Conservation (phyloP, 495 filamentous ascomycete species). For the Podospora sp. region DNA sequence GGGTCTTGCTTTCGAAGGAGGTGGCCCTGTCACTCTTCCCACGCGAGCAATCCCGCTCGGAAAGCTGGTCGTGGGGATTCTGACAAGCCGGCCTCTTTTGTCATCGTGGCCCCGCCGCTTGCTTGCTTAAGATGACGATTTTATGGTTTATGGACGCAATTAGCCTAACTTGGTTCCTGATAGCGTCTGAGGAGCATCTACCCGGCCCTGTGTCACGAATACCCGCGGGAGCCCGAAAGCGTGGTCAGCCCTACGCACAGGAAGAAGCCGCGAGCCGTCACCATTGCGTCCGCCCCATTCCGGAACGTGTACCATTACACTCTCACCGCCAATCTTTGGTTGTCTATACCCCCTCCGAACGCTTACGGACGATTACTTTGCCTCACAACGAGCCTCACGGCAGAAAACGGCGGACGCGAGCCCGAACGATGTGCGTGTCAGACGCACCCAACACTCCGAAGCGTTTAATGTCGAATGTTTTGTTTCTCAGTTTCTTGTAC, state of each 20-base stretch:
- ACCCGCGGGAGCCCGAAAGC: background rate
- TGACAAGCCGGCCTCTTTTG: background rate
- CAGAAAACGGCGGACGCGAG: background rate
- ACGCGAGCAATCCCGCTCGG: background rate
- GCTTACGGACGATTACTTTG: background rate
- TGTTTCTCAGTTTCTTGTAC: background rate
- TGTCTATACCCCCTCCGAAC: background rate
- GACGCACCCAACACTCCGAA: background rate
- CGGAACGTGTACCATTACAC: background rate
- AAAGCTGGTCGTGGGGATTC: background rate
- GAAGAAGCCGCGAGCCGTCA: background rate
- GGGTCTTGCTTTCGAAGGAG: background rate
- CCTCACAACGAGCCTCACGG: background rate
- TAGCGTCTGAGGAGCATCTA: background rate
- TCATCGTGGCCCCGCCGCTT: background rate
- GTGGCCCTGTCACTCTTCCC: background rate
- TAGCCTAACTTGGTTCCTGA: background rate
- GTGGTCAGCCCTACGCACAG: background rate
- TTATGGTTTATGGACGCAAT: conserved; percentile 1
- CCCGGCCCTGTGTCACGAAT: background rate
- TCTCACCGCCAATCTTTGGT: conserved; percentile 1
- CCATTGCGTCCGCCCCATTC: background rate
- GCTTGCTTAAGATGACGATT: background rate
- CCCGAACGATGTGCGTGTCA: background rate
- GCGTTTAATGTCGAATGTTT: background rate